Base-by-base conservation (phyloP, 768 basidiomycete species). In the Leccinellum luteum region DNA sequence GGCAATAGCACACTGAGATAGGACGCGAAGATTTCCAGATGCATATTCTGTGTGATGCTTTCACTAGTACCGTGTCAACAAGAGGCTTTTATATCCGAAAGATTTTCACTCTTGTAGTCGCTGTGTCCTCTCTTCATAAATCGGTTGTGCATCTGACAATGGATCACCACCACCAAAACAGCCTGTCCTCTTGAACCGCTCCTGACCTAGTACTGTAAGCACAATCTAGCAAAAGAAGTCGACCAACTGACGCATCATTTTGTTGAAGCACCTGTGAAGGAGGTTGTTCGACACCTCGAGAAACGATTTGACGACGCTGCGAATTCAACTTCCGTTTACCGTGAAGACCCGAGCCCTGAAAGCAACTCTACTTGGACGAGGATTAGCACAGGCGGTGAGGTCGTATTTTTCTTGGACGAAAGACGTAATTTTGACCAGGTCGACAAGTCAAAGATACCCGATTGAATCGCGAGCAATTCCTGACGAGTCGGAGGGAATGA, bases 391-490 rank as follows among this genome's bases (percentile, higher is more conserved):
- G 41, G 55, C 23, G 43, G 60, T 61, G 12, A 32, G 23, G 10
- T 6, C 21, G 1, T 21, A n/a, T 1, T n/a, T 28, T 17, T 7
- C 6, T 28, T 14, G 21, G 10, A 13, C 8, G 17, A 38, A 8
- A 3, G 17, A 28, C 17, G 3, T 38, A 7, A 25, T 41, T 41
- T 28, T 52, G 3, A 52, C 35, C 3, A 6, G n/a, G n/a, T n/a
- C n/a, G n/a, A n/a, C n/a, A 61, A 44, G 58, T 41, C 14, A 45
- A 48, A 14, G 51, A 58, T 8, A 32, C 58, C 7, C 58, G 51
- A 2, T 60, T 62, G 41, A 51, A 35, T 6, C 35, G 15, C 28
- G 60, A 62, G 19, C 49, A 60, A n/a, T n/a, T n/a, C n/a, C n/a
- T n/a, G n/a, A n/a, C n/a, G n/a, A n/a, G n/a, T n/a, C n/a, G n/a